Evolutionary conservation across 441 rosid genomes (phyloP), one percentile per base, ranked within the genome.

Genomic region (Codiaeum variegatum): DNA sequence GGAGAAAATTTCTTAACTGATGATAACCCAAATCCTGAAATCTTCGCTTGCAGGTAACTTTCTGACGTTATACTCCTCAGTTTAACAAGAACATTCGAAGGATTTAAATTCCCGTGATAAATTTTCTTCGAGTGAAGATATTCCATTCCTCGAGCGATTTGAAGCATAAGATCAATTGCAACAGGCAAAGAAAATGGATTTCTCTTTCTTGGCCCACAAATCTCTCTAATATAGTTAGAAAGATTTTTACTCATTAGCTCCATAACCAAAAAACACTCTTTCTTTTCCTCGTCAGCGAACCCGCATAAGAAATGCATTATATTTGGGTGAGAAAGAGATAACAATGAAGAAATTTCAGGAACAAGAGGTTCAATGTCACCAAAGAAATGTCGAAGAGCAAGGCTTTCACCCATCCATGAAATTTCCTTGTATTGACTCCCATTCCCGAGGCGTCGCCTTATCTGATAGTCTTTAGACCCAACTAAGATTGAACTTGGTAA

Each of bases 141-240:
- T 46, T 93, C 98, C 97, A 93, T 91, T 40, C 98, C 98, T 78
- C 98, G 82, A 0, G 97, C 91, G 72, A 96, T 90, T 66, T 93
- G 99, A 59, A 90, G 89, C 96, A 96, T 91, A 16, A 93, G 78
- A 77, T 96, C 98, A 29, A 91, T 78, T 18, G 88, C 90, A 46
- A 89, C 85, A 0, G 96, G 88, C 58, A 96, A 83, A 54, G 90
- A 76, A 77, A 90, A 90, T 29, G 88, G 86, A 44, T 83, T 78
- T 58, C 90, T 78, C 79, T 89, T 89, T 26, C 89, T 82, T 0
- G 97, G 85, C 13, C 98, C 92, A 56, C 91, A 84, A 23, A 82
- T 83, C 78, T 94, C 99, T 80, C 85, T 91, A 87, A 89, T 85
- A 79, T 89, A 87, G 84, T 81, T 80, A 54, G 76, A 71, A 49